Conservation (phyloP, 331 rosid genomes). For the Pyracantha coccinea region DNA sequence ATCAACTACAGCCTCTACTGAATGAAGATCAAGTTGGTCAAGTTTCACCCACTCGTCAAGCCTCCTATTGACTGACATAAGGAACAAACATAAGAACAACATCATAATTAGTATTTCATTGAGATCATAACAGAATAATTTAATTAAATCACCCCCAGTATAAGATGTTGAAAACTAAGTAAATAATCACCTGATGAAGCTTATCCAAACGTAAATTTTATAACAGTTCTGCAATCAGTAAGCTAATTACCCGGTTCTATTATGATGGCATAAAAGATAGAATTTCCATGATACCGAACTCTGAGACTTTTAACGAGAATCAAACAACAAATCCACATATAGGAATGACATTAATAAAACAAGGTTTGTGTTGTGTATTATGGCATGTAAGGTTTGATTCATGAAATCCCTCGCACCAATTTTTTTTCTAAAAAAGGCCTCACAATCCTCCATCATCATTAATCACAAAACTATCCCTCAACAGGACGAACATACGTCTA, state of each 20-base stretch:
- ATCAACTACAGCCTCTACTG: slow-evolving; percentile 91
- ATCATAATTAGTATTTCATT: background rate
- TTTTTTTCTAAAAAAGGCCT: background rate
- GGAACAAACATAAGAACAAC: background rate
- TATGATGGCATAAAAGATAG: no score
- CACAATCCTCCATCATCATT: background rate
- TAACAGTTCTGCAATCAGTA: background rate
- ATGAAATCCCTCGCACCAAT: background rate
- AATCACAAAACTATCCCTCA: no score
- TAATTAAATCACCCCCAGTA: background rate
- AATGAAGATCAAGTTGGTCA: slow-evolving; percentile 91
- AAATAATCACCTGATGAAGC: background rate
- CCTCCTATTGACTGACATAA: slow-evolving; percentile 80
- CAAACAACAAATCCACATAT: background rate
- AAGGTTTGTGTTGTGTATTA: background rate
- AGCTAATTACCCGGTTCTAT: no score
- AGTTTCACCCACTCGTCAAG: slow-evolving; percentile 99
- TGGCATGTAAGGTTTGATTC: background rate
- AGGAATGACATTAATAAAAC: background rate
- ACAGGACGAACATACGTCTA: no score
- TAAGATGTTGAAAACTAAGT: no score
- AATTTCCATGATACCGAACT: background rate
- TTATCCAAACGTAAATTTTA: background rate
- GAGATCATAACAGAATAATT: background rate
- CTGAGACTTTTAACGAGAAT: background rate